A percentile compares a stretch with the other conserved stretches of the same genome.
phyloP scores from a whole-genome alignment of 2,329 filamentous ascomycete genomes.

The Hypoxylon sp. region DNA sequence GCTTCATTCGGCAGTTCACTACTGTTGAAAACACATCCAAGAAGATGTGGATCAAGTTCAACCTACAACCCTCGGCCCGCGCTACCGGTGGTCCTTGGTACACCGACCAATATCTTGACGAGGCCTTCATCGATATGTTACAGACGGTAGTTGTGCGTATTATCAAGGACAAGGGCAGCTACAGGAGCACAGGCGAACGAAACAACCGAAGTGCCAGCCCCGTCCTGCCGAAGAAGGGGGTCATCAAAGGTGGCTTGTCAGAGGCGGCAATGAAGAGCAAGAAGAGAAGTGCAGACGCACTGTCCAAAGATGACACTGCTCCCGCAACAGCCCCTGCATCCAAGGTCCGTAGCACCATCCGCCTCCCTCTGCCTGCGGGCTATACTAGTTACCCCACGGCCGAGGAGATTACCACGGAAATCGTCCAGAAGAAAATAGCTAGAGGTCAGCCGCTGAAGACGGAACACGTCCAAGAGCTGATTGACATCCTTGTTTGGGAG shows the following conservation, averaged over 20 bases:
- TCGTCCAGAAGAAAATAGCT: constrained; percentile 78
- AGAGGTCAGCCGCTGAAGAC: constrained; percentile 79
- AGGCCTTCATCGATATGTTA: constrained; percentile 85
- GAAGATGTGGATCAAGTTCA: constrained; percentile 95
- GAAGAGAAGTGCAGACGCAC: constrained; percentile 67
- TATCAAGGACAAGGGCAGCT: constrained; percentile 54
- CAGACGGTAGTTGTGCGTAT: constrained; percentile 61
- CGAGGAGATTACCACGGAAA: constrained; percentile 79
- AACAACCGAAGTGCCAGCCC: constrained; percentile 55
- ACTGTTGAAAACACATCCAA: constrained; percentile 91
- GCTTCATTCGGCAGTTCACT: constrained; percentile 89
- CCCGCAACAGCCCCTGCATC: constrained; percentile 43
- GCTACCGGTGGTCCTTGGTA: constrained; percentile 97
- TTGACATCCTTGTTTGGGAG: constrained; percentile 92
- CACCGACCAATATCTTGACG: constrained; percentile 90
- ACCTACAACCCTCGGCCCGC: constrained; percentile 86
- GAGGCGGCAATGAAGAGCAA: constrained; percentile 59
- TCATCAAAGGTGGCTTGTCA: constrained; percentile 64
- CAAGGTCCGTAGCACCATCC: constrained; percentile 55
- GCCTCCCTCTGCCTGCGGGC: constrained; percentile 72
- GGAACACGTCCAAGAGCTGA: constrained; percentile 84
- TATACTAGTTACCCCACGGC: constrained; percentile 87
- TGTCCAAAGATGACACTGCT: constrained; percentile 57
- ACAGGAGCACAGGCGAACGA: constrained; percentile 55
- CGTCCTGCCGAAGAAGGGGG: constrained; percentile 69